A percentile compares a stretch with the other conserved stretches of the same genome.
Evolutionary conservation across 2,329 filamentous ascomycete genomes (phyloP).

Genomic region (Venturia nashicola): DNA sequence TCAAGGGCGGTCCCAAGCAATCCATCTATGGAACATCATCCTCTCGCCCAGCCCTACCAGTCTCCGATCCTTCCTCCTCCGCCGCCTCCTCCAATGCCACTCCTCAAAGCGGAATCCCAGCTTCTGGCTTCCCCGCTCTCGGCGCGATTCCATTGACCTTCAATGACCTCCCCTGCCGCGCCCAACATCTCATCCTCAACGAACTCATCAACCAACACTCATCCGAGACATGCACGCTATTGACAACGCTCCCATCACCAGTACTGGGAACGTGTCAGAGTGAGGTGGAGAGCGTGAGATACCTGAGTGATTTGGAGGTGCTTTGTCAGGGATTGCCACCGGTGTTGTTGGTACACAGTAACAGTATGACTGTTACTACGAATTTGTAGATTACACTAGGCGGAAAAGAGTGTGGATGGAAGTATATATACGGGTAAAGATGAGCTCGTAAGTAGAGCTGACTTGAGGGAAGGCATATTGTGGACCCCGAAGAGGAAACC

Average conservation of each 20-base stretch:
- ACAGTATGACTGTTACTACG: constrained; percentile 81
- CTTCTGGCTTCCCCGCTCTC: constrained; percentile 40
- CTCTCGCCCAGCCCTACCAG: neutral
- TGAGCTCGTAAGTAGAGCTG: no score
- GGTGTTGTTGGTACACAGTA: constrained; percentile 67
- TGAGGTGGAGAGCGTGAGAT: constrained; percentile 58
- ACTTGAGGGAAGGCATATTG: neutral
- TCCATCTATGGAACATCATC: neutral
- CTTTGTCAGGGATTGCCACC: constrained; percentile 67
- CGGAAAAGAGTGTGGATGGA: neutral
- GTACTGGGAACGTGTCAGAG: constrained; percentile 62
- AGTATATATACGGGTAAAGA: no score
- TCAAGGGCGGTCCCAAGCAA: neutral
- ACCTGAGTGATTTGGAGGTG: constrained; percentile 67
- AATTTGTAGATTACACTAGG: constrained; percentile 32
- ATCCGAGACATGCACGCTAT: constrained; percentile 59
- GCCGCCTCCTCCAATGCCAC: neutral
- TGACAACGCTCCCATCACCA: constrained; percentile 75
- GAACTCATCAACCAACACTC: constrained; percentile 53
- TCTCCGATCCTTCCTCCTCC: neutral
- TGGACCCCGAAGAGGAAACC: neutral
- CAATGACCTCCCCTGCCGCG: constrained; percentile 73
- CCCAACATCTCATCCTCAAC: constrained; percentile 78
- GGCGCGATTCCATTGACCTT: constrained; percentile 62
- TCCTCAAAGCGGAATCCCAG: constrained; percentile 11